Conservation (phyloP, 2,329 filamentous ascomycete genomes). For the Nannizzia gypsea region DNA sequence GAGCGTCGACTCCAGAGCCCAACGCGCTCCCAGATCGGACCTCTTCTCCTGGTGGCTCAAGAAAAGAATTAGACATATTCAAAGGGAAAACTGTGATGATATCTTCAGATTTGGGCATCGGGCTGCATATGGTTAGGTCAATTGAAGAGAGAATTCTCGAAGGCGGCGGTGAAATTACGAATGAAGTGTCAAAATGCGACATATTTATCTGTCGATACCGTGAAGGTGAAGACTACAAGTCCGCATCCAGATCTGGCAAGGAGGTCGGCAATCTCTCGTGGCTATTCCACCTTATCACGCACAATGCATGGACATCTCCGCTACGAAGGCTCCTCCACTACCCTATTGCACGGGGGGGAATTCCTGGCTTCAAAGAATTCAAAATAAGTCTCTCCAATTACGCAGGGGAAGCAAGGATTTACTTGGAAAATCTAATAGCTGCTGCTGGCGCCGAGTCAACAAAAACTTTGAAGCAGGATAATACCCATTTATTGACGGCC, state of each 20-base stretch:
- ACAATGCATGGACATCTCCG: constrained; percentile 80
- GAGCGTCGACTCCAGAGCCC: constrained; percentile 50
- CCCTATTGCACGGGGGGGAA: constrained; percentile 62
- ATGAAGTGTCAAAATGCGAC: constrained; percentile 56
- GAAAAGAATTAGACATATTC: constrained; percentile 59
- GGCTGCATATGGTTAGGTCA: constrained; percentile 51
- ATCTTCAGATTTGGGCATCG: constrained; percentile 60
- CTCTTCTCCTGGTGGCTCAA: constrained; percentile 19
- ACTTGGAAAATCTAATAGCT: constrained; percentile 80
- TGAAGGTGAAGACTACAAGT: constrained; percentile 64
- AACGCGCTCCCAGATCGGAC: constrained; percentile 26
- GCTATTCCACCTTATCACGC: constrained; percentile 84
- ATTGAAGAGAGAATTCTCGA: constrained; percentile 58
- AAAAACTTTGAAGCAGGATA: constrained; percentile 87
- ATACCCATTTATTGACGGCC: constrained; percentile 90
- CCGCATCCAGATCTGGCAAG: constrained; percentile 63
- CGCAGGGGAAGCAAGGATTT: constrained; percentile 82
- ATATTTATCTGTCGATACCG: constrained; percentile 82
- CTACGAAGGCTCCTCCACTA: constrained; percentile 78
- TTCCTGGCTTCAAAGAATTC: constrained; percentile 65
- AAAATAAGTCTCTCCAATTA: constrained; percentile 93
- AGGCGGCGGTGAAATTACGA: constrained; percentile 59
- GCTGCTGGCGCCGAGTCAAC: constrained; percentile 82
- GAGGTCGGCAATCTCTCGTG: constrained; percentile 86
- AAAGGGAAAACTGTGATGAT: constrained; percentile 66